A percentile compares a stretch with the other conserved stretches of the same genome.
These are phyloP conservation scores for Tolypocladium pustulatum DNA, from an alignment of 2,329 filamentous ascomycete genomes.

Conservation along the genomic window DNA sequence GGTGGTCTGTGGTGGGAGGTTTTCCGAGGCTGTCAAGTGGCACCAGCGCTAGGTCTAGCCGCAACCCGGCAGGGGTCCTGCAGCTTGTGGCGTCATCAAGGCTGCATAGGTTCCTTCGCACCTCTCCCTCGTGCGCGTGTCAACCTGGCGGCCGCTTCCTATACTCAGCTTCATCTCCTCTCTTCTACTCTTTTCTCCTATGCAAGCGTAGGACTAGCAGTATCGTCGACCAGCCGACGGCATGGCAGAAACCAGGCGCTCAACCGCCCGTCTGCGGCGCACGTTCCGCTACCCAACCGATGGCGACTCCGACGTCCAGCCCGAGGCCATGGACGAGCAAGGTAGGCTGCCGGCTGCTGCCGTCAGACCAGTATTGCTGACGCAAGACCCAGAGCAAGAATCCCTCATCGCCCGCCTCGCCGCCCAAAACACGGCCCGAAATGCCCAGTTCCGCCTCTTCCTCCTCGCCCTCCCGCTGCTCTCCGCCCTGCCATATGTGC, in stretches of 20 bases:
- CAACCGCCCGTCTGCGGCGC: slow-evolving; percentile 55
- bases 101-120: too few species aligned
- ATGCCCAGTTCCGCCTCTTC: slow-evolving; percentile 44
- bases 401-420: slow-evolving; percentile 45
- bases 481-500: slow-evolving; percentile 42
- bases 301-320: slow-evolving; percentile 36
- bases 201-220: background rate
- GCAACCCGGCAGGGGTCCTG: background rate
- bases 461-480: slow-evolving; percentile 52
- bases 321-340: slow-evolving; percentile 65
- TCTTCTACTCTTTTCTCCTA: background rate
- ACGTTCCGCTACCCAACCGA: slow-evolving; percentile 69
- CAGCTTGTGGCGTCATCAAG: background rate
- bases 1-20: background rate
- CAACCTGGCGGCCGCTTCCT: too few species aligned
- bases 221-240: background rate
- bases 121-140: too few species aligned
- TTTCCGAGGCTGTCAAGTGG: background rate
- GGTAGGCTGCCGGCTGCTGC: slow-evolving; percentile 32
- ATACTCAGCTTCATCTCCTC: too few species aligned
- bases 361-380: background rate
- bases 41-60: background rate
- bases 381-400: slow-evolving; percentile 45
- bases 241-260: slow-evolving; percentile 15
- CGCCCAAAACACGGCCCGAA: slow-evolving; percentile 43